Conservation (phyloP, 2,329 filamentous ascomycete genomes). For the Beauveria medogensis region DNA sequence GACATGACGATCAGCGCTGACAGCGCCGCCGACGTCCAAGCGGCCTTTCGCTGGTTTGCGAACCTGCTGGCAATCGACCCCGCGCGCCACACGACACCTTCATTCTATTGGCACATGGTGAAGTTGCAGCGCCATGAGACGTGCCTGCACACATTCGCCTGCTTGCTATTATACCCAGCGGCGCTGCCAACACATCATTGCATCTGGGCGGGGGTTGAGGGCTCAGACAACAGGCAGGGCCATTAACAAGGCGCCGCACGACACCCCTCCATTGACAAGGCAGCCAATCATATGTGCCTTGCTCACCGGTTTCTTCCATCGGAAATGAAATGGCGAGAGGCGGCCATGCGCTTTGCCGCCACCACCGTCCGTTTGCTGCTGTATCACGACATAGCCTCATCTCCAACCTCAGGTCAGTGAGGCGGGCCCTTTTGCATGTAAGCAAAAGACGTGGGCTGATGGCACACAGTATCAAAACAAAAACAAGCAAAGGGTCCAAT, state of each 20-base stretch:
- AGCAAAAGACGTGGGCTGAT: not conserved
- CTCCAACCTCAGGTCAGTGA: not conserved
- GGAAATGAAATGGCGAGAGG: not conserved
- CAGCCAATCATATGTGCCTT: conserved; percentile 8
- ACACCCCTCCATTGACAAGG: conserved; percentile 8
- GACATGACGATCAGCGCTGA: conserved; percentile 10
- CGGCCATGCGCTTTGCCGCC: conserved; percentile 5
- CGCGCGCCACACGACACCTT: conserved; percentile 12
- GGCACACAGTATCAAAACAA: conserved; percentile 4
- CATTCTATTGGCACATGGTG: conserved; percentile 4
- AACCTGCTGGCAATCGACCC: conserved; percentile 9
- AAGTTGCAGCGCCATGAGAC: conserved; percentile 2
- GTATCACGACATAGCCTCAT: conserved; percentile 8
- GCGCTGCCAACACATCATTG: conserved; percentile 14
- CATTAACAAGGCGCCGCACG: not conserved
- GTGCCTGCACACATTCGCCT: conserved; percentile 1
- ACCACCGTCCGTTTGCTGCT: not conserved
- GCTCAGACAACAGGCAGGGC: conserved; percentile 4
- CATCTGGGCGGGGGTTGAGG: conserved; percentile 11
- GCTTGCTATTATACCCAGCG: conserved; percentile 8
- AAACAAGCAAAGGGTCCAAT: conserved; percentile 10
- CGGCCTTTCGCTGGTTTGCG: not conserved
- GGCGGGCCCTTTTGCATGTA: not conserved
- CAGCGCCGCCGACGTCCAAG: conserved; percentile 11
- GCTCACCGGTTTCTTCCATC: conserved; percentile 11